Base-by-base conservation (phyloP, 2,329 filamentous ascomycete species). In the Botrytis squamosa region DNA sequence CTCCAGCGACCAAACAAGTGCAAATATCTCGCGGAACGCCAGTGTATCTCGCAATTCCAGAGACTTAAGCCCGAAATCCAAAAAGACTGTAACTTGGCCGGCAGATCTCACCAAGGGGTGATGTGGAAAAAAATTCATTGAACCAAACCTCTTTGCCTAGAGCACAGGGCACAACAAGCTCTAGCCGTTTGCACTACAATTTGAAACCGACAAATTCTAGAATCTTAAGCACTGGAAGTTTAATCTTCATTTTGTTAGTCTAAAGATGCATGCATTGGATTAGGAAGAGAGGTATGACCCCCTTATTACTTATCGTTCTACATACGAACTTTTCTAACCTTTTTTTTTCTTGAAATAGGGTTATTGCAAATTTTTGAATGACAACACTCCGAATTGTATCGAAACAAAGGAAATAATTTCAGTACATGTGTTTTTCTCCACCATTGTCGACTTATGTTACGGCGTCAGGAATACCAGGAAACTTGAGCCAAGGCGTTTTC, bases 311-410 rank as follows among this genome's bases (percentile, higher is more conserved):
- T 33, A 18, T 22, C 18, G 25, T 22, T 44, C 25, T 22, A 14
- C 1, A 64, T 12, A 33, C 18, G 62, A 7, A 12, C 40, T 29
- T 64, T 20, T 29, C 62, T 44, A 44, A 44, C 6, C 20, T 18
- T 20, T 64, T 40, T 40, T n/a, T 16, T 29, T 44, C 38, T 25
- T 1, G 36, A 40, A 57, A 16, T 14, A 63, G 59, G 36, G 38
- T 4, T n/a, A 4, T 3, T 4, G 2, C n/a, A 14, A 20, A 46
- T 3, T 46, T 46, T 3, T 22, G 1, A 10, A n/a, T n/a, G 12
- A n/a, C 6, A 14, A 0, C 10, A 14, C 12, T n/a, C 10, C 25
- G 5, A 52, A 14, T n/a, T 2, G 25, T 14, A 1, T 52, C 10
- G 49, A 52, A n/a, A 52, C 2, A n/a, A n/a, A 14, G 4, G 12